Base-by-base conservation (phyloP, 2,329 filamentous ascomycete species). In the Didymella segeticola region DNA sequence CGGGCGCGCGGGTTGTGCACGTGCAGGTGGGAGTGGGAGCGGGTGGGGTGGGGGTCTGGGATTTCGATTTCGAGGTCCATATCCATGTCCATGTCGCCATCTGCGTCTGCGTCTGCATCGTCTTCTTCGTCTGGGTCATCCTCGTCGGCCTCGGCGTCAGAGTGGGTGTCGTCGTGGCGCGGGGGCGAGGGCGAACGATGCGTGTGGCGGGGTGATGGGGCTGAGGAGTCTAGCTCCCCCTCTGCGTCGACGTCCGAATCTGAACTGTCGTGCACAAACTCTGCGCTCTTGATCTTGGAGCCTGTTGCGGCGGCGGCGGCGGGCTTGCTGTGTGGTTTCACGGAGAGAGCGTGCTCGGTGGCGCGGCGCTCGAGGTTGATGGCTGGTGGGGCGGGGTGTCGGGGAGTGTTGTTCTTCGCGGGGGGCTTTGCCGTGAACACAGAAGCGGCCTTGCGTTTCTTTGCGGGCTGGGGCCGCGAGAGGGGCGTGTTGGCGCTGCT, bases 331-430 rank as follows among this genome's bases (percentile, higher is more conserved):
- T 23, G 14, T 15, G 63, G 26, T 22, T 63, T 54, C 38, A 64
- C 9, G 1, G 52, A 10, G 14, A 48, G 47, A 14, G 60, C 19
- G 2, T 49, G 62, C 45, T 61, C 64, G 5, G 70, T 67, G 12
- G 73, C 74, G 19, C 66, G 64, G 34, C 74, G 70, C 27, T 77
- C 75, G 26, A 77, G 66, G 31, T 69, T 67, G 29, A 77, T 72
- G 1, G 62, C 50, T 7, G 71, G 69, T 14, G 61, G 56, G 2
- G 61, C 57, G 11, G 58, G 15, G 52, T 73, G 73, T 52, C 67
- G 72, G 1, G 29, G 15, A 1, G 29, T 26, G 6, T 20, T 20
- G 5, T 48, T 45, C 9, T 64, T 38, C 34, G 67, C 47, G 15
- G 60, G 25, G 5, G 25, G 62, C 25, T 66, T 66, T 4, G 60